Percentiles rank a stretch among this genome's conserved stretches.
phyloP scores from a whole-genome alignment of 805 yeast species.

The Myxozyma neglecta region DNA sequence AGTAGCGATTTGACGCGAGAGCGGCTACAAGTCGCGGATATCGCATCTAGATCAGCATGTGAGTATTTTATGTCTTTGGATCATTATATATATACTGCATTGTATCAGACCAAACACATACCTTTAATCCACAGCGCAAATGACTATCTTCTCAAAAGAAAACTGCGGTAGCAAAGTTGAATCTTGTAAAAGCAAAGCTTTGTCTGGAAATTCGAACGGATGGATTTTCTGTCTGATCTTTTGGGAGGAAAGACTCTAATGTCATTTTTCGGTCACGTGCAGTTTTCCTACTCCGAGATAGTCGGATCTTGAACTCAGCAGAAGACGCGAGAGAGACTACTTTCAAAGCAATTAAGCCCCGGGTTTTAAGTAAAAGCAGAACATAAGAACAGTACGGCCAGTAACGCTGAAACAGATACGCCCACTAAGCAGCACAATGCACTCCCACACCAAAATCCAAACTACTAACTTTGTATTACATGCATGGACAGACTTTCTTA shows the following conservation, averaged over 20 bases:
- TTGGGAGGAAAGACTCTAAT: neutral
- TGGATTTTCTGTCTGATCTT: neutral
- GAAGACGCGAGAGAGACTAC: neutral
- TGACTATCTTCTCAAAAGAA: neutral
- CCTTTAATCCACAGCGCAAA: neutral
- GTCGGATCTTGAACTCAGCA: neutral
- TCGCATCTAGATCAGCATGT: neutral
- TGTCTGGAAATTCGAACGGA: no score
- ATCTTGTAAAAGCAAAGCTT: neutral
- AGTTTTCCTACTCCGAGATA: neutral
- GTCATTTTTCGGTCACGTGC: neutral
- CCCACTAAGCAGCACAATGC: no score
- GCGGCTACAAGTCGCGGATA: conserved; percentile 5
- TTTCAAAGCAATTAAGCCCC: no score
- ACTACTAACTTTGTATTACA: no score
- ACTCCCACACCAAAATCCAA: no score
- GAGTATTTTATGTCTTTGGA: neutral
- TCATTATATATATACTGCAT: neutral
- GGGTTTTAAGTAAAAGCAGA: no score
- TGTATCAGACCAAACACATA: neutral
- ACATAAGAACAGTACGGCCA: no score
- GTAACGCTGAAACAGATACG: no score
- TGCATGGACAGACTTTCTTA: no score
- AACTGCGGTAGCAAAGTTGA: neutral
- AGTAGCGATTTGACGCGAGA: neutral